Evolutionary conservation across 176 grass and related monocot genomes (phyloP).

Genomic region (Echinochloa phyllopogon): DNA sequence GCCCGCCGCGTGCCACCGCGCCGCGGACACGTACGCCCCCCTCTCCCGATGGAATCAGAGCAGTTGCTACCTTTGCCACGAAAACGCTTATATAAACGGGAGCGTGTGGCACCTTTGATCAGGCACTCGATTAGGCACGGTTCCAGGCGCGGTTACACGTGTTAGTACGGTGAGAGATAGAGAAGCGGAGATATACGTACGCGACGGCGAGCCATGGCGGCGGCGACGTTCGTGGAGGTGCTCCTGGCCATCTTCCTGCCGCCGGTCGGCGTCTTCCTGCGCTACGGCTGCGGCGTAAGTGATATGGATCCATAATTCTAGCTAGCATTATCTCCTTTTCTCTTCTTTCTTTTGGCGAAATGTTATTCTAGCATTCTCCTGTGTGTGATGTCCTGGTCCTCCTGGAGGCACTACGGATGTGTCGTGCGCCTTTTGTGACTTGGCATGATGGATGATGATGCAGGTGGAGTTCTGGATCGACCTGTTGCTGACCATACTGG

Average conservation of each 20-base stretch:
- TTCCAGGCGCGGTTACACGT: not conserved
- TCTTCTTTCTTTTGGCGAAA: no score
- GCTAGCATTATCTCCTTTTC: no score
- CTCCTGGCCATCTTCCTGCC: constrained; percentile 91
- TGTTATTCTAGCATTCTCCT: not conserved
- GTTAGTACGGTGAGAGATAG: not conserved
- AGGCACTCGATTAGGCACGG: not conserved
- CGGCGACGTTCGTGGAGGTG: constrained; percentile 86
- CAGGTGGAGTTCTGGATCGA: constrained; percentile 84
- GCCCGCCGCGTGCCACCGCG: not conserved
- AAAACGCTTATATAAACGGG: not conserved
- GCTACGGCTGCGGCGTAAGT: constrained; percentile 86
- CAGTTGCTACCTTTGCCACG: not conserved
- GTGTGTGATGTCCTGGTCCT: no score
- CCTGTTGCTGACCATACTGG: constrained; percentile 73
- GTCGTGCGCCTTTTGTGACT: not conserved
- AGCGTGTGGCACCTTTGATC: not conserved
- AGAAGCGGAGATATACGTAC: not conserved
- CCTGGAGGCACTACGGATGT: no score
- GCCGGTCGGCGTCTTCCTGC: constrained; percentile 91
- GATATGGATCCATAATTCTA: no score
- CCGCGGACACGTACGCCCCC: constrained; percentile 8
- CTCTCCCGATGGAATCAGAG: not conserved
- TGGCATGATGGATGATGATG: not conserved
- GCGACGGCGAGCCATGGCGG: constrained; percentile 55